A percentile compares a stretch with the other conserved stretches of the same genome.
Conservation (phyloP, 805 yeast species). For the Schwanniomyces pseudopolymorphus region DNA sequence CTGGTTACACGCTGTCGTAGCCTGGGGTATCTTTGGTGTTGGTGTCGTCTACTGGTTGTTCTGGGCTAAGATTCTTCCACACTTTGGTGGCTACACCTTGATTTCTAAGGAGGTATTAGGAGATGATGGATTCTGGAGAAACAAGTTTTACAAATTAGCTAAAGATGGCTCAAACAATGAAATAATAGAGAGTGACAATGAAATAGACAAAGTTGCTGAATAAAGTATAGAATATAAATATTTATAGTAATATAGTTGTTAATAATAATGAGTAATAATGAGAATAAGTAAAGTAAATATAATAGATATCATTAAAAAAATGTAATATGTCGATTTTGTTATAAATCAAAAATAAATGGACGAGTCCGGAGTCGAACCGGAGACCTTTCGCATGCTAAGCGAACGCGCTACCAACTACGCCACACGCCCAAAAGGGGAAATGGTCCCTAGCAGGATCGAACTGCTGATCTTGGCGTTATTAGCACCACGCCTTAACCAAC, state of each 20-base stretch:
- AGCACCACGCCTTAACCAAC: constrained; percentile 56
- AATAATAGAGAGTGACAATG: neutral
- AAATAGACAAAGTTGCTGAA: neutral
- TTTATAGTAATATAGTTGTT: neutral
- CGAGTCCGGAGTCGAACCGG: constrained; percentile 47
- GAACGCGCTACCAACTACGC: constrained; percentile 53
- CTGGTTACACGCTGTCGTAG: constrained; percentile 79
- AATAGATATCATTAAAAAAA: neutral
- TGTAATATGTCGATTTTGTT: neutral
- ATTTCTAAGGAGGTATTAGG: constrained; percentile 56
- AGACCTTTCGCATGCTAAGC: constrained; percentile 51
- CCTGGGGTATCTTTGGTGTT: constrained; percentile 69
- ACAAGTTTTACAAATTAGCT: constrained; percentile 45
- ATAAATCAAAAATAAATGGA: constrained; percentile 23
- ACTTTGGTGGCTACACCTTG: constrained; percentile 50
- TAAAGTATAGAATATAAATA: neutral
- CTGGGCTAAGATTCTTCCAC: constrained; percentile 62
- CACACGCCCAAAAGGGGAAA: constrained; percentile 38
- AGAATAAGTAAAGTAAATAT: neutral
- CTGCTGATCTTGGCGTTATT: constrained; percentile 71
- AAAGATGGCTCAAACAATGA: constrained; percentile 1
- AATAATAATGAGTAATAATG: neutral
- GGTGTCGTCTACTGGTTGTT: constrained; percentile 68
- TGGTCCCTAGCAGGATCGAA: constrained; percentile 89
- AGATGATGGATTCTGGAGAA: constrained; percentile 73